Evolutionary conservation across 306 rosid species (phyloP).

Genomic region (Cicer judaicum): DNA sequence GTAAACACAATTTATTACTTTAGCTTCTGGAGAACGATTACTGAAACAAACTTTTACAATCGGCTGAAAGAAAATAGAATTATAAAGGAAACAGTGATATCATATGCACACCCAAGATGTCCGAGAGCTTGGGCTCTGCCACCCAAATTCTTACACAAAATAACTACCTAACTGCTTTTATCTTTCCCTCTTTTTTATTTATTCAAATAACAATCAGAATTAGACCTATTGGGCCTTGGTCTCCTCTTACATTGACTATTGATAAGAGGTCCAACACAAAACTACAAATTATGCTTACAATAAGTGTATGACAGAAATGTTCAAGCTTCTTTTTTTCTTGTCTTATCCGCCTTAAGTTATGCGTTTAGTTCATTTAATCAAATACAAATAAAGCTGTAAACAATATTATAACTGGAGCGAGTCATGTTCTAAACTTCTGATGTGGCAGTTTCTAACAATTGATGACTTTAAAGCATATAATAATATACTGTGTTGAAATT

Average conservation of each 20-base stretch:
- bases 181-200: neutral
- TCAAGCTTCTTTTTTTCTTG: neutral
- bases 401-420: neutral
- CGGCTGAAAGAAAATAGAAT: too few relatives aligned
- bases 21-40: too few relatives aligned
- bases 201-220: neutral
- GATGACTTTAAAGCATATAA: slow-evolving; percentile 1
- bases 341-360: neutral
- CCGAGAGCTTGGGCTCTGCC: neutral
- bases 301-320: slow-evolving; percentile 10
- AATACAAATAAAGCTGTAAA: neutral
- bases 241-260: neutral
- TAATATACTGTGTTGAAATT: slow-evolving; percentile 1
- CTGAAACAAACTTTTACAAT: too few relatives aligned
- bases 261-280: neutral
- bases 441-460: slow-evolving; percentile 1
- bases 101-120: too few relatives aligned
- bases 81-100: too few relatives aligned
- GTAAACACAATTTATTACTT: too few relatives aligned
- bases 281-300: neutral
- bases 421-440: slow-evolving; percentile 12
- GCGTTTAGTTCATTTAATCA: neutral
- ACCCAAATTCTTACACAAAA: neutral
- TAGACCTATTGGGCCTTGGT: neutral
- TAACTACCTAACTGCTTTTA: neutral